Evolutionary conservation across 495 filamentous ascomycete genomes (phyloP), one percentile per base, ranked within the genome.

Genomic region (Annulohypoxylon moriforme): DNA sequence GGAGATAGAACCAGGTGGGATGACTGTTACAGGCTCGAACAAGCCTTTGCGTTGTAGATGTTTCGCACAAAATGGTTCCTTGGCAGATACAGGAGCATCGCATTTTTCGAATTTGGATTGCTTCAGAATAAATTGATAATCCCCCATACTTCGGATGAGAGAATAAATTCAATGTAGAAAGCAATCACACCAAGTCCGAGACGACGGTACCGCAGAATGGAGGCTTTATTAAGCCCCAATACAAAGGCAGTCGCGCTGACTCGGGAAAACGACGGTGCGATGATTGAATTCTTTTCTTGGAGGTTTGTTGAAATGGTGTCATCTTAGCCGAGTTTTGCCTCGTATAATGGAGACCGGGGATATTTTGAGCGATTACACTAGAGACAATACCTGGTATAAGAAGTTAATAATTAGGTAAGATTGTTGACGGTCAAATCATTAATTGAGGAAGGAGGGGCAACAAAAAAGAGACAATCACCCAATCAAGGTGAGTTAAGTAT

Each of bases 71-170:
- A 63, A 74, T 2, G 63, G 71, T 10, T 57, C 66, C 46, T 49
- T 58, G 29, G 64, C 24, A 5, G 70, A 57, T 33, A 74, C 42
- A 8, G 57, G 64, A 11, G 67, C 56, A 29, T 63, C 50, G 67
- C 71, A 74, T 66, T 44, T 62, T 44, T 64, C 62, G 27, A 63
- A 55, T 29, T 74, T 67, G n/a, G 67, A 74, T 69, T 57, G n/a
- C 25, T 44, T 44, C 1, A 66, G 36, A 22, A 70, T 53, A 29
- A 60, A 63, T 9, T 22, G 16, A 14, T 55, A 38, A 42, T n/a
- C 42, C 18, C 61, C 71, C 71, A 74, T 74, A n/a, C 42, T 25
- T 64, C 24, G n/a, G 4, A 20, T 34, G 4, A 29, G 4, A 14
- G 4, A 34, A 4, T 4, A 33, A 10, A 27, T 25, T 34, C 10